These are phyloP conservation scores for Mucor velutinosus DNA, from an alignment of 371 early-diverging fungal genomes.

Conservation along the genomic window DNA sequence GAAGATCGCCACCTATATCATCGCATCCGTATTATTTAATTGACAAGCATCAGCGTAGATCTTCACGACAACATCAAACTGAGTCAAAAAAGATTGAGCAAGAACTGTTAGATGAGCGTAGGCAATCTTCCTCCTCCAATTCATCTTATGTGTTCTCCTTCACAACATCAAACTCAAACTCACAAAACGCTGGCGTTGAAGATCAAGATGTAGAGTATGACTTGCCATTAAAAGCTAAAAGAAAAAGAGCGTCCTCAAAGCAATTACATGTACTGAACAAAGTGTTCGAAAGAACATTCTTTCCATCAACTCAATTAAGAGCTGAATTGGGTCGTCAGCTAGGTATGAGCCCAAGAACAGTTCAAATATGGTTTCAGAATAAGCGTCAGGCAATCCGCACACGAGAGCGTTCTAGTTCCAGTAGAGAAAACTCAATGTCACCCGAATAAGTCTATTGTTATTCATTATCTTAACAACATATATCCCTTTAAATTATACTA, in stretches of 20 bases:
- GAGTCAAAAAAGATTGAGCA: conserved; percentile 13
- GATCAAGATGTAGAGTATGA: background rate
- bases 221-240: conserved; percentile 38
- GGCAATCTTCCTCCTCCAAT: background rate
- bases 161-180: background rate
- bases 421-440: background rate
- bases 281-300: conserved; percentile 59
- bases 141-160: background rate
- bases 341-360: conserved; percentile 79
- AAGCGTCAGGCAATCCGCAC: conserved; percentile 68
- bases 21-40: background rate
- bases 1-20: background rate
- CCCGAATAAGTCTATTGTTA: background rate
- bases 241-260: conserved; percentile 46
- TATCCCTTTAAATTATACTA: background rate
- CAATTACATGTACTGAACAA: conserved; percentile 53
- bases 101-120: background rate
- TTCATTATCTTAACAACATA: background rate
- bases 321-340: conserved; percentile 80
- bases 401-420: conserved; percentile 31
- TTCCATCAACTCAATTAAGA: conserved; percentile 73
- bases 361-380: conserved; percentile 97
- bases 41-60: background rate
- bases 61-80: conserved; percentile 1
- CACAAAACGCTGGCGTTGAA: background rate